phyloP scores from a whole-genome alignment of 352 stramenopile genomes.

The Lagenidium giganteum region DNA sequence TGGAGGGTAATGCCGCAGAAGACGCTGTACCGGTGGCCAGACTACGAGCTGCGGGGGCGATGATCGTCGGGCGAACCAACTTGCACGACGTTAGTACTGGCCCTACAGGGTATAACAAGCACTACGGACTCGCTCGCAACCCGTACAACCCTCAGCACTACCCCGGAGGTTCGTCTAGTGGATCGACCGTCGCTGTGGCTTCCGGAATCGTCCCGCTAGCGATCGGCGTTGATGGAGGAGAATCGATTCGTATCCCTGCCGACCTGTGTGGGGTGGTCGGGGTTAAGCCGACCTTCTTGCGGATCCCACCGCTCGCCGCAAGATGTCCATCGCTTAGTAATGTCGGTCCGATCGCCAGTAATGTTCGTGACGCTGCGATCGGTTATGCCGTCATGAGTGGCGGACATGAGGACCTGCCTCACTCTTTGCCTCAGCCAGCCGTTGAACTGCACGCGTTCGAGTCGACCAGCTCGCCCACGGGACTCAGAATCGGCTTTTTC shows the following conservation, averaged over 20 bases:
- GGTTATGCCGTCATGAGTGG: conserved; percentile 77
- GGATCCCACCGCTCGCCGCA: conserved; percentile 38
- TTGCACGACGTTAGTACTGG: conserved; percentile 78
- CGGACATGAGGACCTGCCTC: conserved; percentile 27
- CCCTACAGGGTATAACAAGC: conserved; percentile 60
- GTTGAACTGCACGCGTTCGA: conserved; percentile 48
- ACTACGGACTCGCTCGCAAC: conserved; percentile 61
- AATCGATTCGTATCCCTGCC: conserved; percentile 83
- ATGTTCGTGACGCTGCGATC: conserved; percentile 63
- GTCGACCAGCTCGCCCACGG: conserved; percentile 36
- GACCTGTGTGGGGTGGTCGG: conserved; percentile 79
- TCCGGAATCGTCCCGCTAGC: conserved; percentile 76
- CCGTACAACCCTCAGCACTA: conserved; percentile 78
- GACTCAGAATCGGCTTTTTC: conserved; percentile 71
- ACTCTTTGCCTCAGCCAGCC: conserved; percentile 31
- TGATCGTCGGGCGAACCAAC: conserved; percentile 84
- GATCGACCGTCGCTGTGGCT: conserved; percentile 82
- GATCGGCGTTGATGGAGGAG: conserved; percentile 80
- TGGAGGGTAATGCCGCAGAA: conserved; percentile 21
- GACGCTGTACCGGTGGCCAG: conserved; percentile 44
- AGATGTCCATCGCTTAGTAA: conserved; percentile 56
- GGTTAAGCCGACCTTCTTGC: conserved; percentile 76
- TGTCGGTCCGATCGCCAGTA: conserved; percentile 67
- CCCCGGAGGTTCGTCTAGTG: conserved; percentile 81
- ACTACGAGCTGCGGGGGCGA: conserved; percentile 54